phyloP scores from a whole-genome alignment of 2,329 filamentous ascomycete genomes.

The Calonectria pauciramosa region DNA sequence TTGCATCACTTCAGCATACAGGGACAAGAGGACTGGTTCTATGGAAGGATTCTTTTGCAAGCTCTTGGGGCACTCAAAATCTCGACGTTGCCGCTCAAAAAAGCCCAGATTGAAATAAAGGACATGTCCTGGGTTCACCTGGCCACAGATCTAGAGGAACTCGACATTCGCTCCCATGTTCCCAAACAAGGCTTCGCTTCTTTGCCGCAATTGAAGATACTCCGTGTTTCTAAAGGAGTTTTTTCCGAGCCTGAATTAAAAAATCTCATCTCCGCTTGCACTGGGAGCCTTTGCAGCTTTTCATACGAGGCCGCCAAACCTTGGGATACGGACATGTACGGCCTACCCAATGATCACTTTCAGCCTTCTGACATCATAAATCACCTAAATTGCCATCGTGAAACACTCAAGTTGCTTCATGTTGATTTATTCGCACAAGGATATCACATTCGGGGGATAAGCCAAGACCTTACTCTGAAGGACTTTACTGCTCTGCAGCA shows the following conservation, averaged over 20 bases:
- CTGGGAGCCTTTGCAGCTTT: neutral
- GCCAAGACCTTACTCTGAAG: neutral
- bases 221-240: constrained; percentile 9
- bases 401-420: constrained; percentile 7
- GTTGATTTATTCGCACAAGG: constrained; percentile 15
- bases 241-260: neutral
- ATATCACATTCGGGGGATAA: neutral
- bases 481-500: constrained; percentile 20
- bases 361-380: constrained; percentile 16
- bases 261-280: constrained; percentile 8
- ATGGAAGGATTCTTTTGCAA: neutral
- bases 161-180: constrained; percentile 1
- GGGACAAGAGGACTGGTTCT: constrained; percentile 8
- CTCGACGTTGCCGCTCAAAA: constrained; percentile 13
- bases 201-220: constrained; percentile 8
- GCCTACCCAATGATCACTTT: constrained; percentile 5
- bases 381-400: neutral
- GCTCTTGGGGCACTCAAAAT: constrained; percentile 5
- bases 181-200: neutral
- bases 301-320: constrained; percentile 14
- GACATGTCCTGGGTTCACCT: neutral
- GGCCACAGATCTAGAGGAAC: constrained; percentile 11
- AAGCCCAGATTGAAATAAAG: neutral
- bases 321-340: neutral
- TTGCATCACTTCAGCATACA: constrained; percentile 10